Percentiles rank a stretch among this genome's conserved stretches.
Conservation (phyloP, 2,329 filamentous ascomycete species). For the Xylariaceae sp. region DNA sequence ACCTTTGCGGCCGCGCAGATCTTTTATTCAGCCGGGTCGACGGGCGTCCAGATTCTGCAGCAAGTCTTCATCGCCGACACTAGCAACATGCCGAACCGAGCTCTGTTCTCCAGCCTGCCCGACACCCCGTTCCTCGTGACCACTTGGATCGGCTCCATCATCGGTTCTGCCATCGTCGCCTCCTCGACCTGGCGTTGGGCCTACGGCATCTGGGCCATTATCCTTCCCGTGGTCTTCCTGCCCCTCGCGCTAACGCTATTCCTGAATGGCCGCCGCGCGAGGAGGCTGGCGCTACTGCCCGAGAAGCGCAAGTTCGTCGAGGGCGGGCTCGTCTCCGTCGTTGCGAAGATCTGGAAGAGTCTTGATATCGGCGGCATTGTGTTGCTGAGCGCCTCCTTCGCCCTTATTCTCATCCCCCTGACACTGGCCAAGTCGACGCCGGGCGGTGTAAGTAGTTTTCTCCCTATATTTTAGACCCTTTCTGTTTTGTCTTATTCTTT, state of each 20-base stretch:
- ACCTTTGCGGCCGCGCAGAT: constrained; percentile 51
- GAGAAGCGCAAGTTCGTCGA: constrained; percentile 36
- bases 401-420: constrained; percentile 45
- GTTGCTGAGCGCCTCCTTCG: constrained; percentile 38
- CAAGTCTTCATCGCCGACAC: constrained; percentile 62
- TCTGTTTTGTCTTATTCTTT: neutral
- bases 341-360: constrained; percentile 35
- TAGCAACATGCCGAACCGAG: constrained; percentile 53
- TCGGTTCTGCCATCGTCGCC: constrained; percentile 43
- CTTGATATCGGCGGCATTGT: constrained; percentile 45
- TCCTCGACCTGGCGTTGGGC: constrained; percentile 55
- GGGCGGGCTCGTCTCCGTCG: constrained; percentile 25
- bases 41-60: constrained; percentile 54
- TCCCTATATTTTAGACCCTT: too few relatives aligned
- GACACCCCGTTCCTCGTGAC: constrained; percentile 56
- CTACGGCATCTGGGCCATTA: constrained; percentile 56
- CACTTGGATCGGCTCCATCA: constrained; percentile 53
- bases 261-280: constrained; percentile 46
- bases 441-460: constrained; percentile 20
- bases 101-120: constrained; percentile 52
- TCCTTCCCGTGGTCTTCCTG: constrained; percentile 51
- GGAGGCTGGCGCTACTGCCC: constrained; percentile 39
- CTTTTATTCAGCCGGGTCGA: constrained; percentile 56
- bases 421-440: constrained; percentile 32
- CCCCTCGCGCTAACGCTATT: constrained; percentile 49